A percentile compares a stretch with the other conserved stretches of the same genome.
These are phyloP conservation scores for Candida dajiaensis DNA, from an alignment of 805 yeast genomes.

Conservation along the genomic window DNA sequence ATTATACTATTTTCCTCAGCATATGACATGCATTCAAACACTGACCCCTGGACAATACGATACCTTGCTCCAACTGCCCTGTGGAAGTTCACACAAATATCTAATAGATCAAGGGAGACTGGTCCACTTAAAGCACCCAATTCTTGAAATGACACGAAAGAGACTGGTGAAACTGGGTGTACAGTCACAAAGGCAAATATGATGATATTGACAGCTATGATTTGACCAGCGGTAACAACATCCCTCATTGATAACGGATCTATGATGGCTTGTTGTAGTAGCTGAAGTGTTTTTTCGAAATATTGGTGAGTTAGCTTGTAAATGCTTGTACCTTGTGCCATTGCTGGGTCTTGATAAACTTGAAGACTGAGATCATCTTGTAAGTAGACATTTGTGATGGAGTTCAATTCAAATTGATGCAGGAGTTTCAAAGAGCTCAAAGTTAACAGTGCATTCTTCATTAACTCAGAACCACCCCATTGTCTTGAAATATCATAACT, in stretches of 20 bases:
- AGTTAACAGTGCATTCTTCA: constrained; percentile 16
- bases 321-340: constrained; percentile 6
- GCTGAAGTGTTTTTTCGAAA: constrained; percentile 9
- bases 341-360: constrained; percentile 6
- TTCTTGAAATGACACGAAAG: constrained; percentile 9
- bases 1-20: constrained; percentile 7
- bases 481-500: constrained; percentile 14
- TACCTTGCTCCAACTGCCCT: constrained; percentile 2
- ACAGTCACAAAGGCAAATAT: constrained; percentile 16
- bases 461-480: constrained; percentile 13
- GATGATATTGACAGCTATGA: constrained; percentile 14
- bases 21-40: constrained; percentile 11
- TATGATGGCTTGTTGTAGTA: constrained; percentile 1
- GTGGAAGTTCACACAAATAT: constrained; percentile 12
- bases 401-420: constrained; percentile 13
- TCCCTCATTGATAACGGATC: background rate
- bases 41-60: constrained; percentile 6
- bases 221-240: constrained; percentile 6
- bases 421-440: constrained; percentile 16
- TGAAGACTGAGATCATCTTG: constrained; percentile 10
- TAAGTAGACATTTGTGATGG: constrained; percentile 12
- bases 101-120: constrained; percentile 10
- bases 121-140: background rate
- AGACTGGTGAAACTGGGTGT: constrained; percentile 15
- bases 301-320: constrained; percentile 12